phyloP scores from a whole-genome alignment of 805 yeast species.

The Yarrowia keelungensis region DNA sequence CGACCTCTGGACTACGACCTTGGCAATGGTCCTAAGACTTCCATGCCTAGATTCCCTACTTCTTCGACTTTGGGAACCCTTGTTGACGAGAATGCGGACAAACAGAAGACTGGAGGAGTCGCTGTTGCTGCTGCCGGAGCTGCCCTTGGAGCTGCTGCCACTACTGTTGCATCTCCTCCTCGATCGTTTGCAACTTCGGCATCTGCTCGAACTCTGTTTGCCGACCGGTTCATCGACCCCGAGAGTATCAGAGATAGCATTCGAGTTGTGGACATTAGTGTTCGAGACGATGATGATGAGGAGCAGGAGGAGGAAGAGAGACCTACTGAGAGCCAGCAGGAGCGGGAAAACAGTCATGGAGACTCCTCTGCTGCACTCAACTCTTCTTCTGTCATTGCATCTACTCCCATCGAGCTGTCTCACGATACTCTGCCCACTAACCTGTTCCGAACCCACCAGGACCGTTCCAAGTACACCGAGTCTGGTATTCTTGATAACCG shows the following conservation, averaged over 20 bases:
- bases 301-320: not conserved
- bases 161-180: not conserved
- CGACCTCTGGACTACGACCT: constrained; percentile 27
- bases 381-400: constrained; percentile 20
- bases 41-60: constrained; percentile 16
- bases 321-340: not conserved
- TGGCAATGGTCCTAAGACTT: constrained; percentile 5
- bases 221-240: constrained; percentile 32
- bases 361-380: constrained; percentile 10
- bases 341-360: not conserved
- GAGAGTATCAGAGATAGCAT: constrained; percentile 28
- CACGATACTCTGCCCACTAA: constrained; percentile 6
- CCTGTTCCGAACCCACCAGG: constrained; percentile 36
- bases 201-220: constrained; percentile 24
- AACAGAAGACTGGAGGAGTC: not conserved
- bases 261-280: constrained; percentile 29
- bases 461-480: constrained; percentile 22
- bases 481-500: constrained; percentile 9
- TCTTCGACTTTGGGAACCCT: constrained; percentile 35
- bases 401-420: constrained; percentile 25
- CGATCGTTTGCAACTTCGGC: constrained; percentile 30
- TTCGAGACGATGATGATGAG: not conserved
- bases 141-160: not conserved
- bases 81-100: not conserved
- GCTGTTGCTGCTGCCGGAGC: not conserved